phyloP scores from a whole-genome alignment of 140 eudicot genomes.

The Anethum foeniculum region DNA sequence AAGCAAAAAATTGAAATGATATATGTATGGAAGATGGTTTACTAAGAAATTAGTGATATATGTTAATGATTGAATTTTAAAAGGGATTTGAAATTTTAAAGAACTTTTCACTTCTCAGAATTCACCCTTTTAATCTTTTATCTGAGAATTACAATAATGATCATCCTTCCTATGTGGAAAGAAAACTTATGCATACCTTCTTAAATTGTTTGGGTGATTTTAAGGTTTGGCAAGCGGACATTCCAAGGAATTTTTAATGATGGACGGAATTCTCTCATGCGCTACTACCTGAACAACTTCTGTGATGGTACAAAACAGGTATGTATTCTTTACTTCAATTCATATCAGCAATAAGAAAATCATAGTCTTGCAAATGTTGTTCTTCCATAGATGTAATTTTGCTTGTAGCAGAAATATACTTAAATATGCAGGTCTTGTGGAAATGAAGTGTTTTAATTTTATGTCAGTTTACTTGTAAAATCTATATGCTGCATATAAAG shows the following conservation, averaged over 20 bases:
- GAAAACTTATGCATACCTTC: background rate
- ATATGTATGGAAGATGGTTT: background rate
- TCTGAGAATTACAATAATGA: background rate
- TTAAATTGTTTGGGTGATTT: background rate
- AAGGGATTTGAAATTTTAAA: background rate
- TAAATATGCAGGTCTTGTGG: background rate
- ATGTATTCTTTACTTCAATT: background rate
- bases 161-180: background rate
- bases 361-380: background rate
- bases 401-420: background rate
- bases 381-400: background rate
- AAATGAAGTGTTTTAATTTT: background rate
- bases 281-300: slow-evolving; percentile 89
- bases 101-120: background rate
- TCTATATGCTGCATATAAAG: background rate
- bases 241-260: slow-evolving; percentile 67
- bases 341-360: background rate
- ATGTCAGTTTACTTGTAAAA: background rate
- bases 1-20: background rate
- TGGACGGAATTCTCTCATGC: slow-evolving; percentile 62
- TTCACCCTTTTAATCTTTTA: background rate
- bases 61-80: background rate
- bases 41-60: background rate
- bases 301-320: slow-evolving; percentile 96
- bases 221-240: slow-evolving; percentile 76